phyloP scores from a whole-genome alignment of 1,284 basidiomycete species.

The Phenoliferia sp. region DNA sequence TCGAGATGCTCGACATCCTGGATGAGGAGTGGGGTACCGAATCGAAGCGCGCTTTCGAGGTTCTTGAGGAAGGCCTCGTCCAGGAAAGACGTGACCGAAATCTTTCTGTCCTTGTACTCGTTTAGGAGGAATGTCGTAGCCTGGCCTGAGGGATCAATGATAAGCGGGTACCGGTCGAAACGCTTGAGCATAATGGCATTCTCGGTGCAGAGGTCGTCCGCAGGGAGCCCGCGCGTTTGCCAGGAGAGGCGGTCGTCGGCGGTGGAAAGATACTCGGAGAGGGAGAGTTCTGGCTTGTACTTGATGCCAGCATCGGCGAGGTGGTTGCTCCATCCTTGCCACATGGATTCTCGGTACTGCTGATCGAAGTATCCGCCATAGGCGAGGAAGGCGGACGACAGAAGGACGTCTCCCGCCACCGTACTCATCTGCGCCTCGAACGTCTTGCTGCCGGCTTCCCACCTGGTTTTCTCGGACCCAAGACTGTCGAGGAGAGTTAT shows the following conservation, averaged over 20 bases:
- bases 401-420: slow-evolving; percentile 91
- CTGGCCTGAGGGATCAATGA: slow-evolving; percentile 99
- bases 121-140: slow-evolving; percentile 90
- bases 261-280: slow-evolving; percentile 93
- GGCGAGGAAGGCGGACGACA: slow-evolving; percentile 94
- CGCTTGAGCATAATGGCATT: slow-evolving; percentile 99
- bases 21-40: slow-evolving; percentile 94
- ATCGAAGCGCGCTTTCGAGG: slow-evolving; percentile 95
- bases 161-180: slow-evolving; percentile 95
- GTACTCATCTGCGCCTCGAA: slow-evolving; percentile 99
- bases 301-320: slow-evolving; percentile 84
- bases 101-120: slow-evolving; percentile 93
- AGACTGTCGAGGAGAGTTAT: slow-evolving; percentile 92
- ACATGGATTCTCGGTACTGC: slow-evolving; percentile 94
- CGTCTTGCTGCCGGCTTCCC: slow-evolving; percentile 91
- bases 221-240: slow-evolving; percentile 90
- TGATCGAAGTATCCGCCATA: slow-evolving; percentile 99
- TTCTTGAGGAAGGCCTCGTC: slow-evolving; percentile 99
- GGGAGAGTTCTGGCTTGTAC: slow-evolving; percentile 85
- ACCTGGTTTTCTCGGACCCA: slow-evolving; percentile 88
- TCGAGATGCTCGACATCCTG: slow-evolving; percentile 98
- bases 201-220: slow-evolving; percentile 92
- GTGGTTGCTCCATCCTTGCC: slow-evolving; percentile 89
- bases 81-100: slow-evolving; percentile 96
- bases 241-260: slow-evolving; percentile 93